Conservation (phyloP, 139 green algal genomes). For the Closterium sp. region DNA sequence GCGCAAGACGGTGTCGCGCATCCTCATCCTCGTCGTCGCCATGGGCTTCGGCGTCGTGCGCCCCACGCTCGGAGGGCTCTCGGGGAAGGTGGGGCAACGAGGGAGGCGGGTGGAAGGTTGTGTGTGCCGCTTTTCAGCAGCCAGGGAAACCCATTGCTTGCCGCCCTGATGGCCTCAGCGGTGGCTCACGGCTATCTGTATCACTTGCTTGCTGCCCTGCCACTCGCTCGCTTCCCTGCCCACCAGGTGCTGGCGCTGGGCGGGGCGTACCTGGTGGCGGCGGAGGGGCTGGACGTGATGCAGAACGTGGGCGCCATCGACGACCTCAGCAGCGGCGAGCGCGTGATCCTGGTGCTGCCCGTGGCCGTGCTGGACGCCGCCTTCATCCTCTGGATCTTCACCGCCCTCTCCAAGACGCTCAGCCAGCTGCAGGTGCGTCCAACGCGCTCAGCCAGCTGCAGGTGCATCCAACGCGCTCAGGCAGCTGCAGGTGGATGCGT, state of each 20-base stretch:
- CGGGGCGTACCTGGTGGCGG: conserved; percentile 56
- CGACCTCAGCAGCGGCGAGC: conserved; percentile 56
- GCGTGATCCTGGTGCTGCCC: conserved; percentile 64
- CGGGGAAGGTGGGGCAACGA: conserved; percentile 13
- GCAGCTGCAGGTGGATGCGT: too few species aligned
- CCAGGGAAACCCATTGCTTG: too few species aligned
- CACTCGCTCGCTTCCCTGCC: too few species aligned
- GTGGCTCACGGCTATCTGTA: too few species aligned
- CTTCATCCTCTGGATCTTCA: conserved; percentile 76
- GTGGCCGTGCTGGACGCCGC: conserved; percentile 66
- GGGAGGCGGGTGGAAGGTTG: neutral
- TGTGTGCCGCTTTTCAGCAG: too few species aligned
- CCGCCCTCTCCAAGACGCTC: conserved; percentile 63
- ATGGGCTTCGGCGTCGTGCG: conserved; percentile 73
- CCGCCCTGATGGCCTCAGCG: too few species aligned
- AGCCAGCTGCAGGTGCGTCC: conserved; percentile 54
- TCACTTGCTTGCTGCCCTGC: too few species aligned
- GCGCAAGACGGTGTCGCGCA: conserved; percentile 60
- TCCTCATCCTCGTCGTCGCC: conserved; percentile 69
- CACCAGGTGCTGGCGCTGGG: conserved; percentile 59
- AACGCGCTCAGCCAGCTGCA: too few species aligned
- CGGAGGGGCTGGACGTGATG: conserved; percentile 56
- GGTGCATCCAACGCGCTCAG: too few species aligned
- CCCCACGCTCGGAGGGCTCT: conserved; percentile 64
- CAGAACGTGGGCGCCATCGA: conserved; percentile 68